These are phyloP conservation scores for Metarhizium guizhouense DNA, from an alignment of 2,329 filamentous ascomycete genomes.

Conservation along the genomic window DNA sequence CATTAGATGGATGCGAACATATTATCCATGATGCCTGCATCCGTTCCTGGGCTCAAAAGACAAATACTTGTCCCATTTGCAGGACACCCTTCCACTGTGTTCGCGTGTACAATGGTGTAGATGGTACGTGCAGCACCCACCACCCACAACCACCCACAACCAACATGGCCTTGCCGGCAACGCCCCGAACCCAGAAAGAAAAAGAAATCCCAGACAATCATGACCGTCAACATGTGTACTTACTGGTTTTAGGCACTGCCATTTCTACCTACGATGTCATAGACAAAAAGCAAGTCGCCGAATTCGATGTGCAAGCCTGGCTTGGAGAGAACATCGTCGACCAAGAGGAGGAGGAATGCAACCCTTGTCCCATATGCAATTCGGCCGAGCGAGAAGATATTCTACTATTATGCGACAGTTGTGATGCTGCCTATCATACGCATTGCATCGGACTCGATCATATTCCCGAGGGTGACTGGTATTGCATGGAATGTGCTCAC, in stretches of 20 bases:
- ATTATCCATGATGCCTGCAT: constrained; percentile 88
- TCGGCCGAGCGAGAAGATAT: constrained; percentile 73
- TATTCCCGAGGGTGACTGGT: constrained; percentile 75
- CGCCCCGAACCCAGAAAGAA: too few species aligned
- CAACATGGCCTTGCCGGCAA: not conserved
- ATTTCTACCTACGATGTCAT: constrained; percentile 57
- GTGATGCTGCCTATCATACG: constrained; percentile 82
- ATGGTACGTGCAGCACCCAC: constrained; percentile 51
- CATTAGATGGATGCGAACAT: constrained; percentile 74
- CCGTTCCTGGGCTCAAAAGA: constrained; percentile 88
- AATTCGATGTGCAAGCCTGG: constrained; percentile 72
- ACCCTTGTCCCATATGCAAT: constrained; percentile 78
- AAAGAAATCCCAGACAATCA: too few species aligned
- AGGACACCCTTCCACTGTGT: constrained; percentile 86
- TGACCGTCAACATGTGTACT: not conserved
- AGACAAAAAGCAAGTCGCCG: constrained; percentile 81
- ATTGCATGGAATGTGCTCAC: constrained; percentile 73
- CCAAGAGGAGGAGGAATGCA: constrained; percentile 57
- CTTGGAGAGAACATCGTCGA: constrained; percentile 60
- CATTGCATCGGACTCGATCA: constrained; percentile 78
- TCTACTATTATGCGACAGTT: constrained; percentile 83
- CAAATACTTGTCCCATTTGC: constrained; percentile 97
- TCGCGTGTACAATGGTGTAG: constrained; percentile 68
- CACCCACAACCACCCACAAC: constrained; percentile 4
- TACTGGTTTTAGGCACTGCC: constrained; percentile 35